phyloP scores from a whole-genome alignment of 192 early-diverging fungal species.

The Coemansia sp. region DNA sequence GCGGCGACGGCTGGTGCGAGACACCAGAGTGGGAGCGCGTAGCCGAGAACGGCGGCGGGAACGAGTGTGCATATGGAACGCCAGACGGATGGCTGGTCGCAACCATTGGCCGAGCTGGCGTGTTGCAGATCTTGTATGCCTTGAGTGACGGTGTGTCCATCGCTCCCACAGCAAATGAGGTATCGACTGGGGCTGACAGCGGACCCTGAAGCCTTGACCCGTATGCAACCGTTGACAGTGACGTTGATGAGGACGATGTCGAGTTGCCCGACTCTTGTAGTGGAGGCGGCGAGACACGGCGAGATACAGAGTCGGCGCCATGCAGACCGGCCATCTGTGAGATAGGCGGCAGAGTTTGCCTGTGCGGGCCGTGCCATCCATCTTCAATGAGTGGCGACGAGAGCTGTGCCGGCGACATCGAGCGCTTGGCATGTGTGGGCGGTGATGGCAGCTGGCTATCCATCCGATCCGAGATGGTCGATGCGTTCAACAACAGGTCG shows the following conservation, averaged over 20 bases:
- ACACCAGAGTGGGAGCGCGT: constrained; percentile 29
- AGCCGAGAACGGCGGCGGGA: constrained; percentile 39
- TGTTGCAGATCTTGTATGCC: constrained; percentile 29
- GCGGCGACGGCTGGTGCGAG: constrained; percentile 35
- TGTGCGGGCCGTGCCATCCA: constrained; percentile 10
- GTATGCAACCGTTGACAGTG: constrained; percentile 7
- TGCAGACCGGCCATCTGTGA: constrained; percentile 26
- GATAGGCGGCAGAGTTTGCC: constrained; percentile 31
- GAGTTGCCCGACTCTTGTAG: constrained; percentile 6
- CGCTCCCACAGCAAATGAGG: constrained; percentile 19
- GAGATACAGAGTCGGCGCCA: constrained; percentile 1
- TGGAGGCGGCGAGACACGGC: constrained; percentile 4
- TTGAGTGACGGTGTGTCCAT: constrained; percentile 29
- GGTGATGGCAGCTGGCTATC: constrained; percentile 36
- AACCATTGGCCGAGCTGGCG: not conserved
- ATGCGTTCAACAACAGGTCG: constrained; percentile 47
- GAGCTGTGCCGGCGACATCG: constrained; percentile 10
- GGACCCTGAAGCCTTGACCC: not conserved
- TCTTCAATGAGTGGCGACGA: not conserved
- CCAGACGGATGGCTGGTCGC: not conserved
- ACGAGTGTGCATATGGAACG: constrained; percentile 9
- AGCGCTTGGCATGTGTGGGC: constrained; percentile 20
- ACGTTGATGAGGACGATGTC: constrained; percentile 5
- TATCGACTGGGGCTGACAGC: constrained; percentile 23
- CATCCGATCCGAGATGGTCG: constrained; percentile 39